Evolutionary conservation across 2,329 filamentous ascomycete species (phyloP), one percentile per base, ranked within the genome.

Genomic region (Fusarium buxicola): DNA sequence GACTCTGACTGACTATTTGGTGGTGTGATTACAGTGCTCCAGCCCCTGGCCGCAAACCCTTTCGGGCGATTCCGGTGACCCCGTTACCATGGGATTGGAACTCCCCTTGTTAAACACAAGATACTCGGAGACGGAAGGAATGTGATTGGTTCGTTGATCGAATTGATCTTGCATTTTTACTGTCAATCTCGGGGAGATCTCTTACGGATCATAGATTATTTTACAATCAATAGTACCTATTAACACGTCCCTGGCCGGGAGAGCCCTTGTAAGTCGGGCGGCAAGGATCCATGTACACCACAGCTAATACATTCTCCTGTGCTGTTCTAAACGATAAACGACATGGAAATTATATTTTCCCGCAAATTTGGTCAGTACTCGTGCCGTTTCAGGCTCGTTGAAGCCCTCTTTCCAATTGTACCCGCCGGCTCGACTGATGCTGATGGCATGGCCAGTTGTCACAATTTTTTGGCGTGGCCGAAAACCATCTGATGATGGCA

Each of bases 21-120:
- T 70, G 68, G 68, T 59, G 67, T 60, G 64, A 70, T 60, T 16
- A 39, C 36, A 25, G 39, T 32, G 51, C 49, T 50, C 60, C 25
- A 55, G 56, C 47, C 64, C 60, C 58, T 50, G 53, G 47, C 13
- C 43, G 47, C 18, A 45, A 56, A 50, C 63, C 63, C 39, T 56
- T 49, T 48, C 63, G 63, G 64, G 60, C 46, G 30, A 45, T 58
- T 58, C 63, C 63, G 63, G 63, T 45, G 34, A 30, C 9, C 48
- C 55, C 34, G 38, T 21, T 11, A 48, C 32, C 39, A 27, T 31
- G 15, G 13, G 28, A 11, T 40, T 39, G 13, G 58, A n/a, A 32
- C 10, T n/a, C 5, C 9, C 27, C 21, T 34, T n/a, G 24, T 8
- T 15, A 24, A 44, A 36, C 30, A 15, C 18, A 24, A 40, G n/a